Evolutionary conservation across 306 rosid species (phyloP).

Genomic region (Alnus rubra): DNA sequence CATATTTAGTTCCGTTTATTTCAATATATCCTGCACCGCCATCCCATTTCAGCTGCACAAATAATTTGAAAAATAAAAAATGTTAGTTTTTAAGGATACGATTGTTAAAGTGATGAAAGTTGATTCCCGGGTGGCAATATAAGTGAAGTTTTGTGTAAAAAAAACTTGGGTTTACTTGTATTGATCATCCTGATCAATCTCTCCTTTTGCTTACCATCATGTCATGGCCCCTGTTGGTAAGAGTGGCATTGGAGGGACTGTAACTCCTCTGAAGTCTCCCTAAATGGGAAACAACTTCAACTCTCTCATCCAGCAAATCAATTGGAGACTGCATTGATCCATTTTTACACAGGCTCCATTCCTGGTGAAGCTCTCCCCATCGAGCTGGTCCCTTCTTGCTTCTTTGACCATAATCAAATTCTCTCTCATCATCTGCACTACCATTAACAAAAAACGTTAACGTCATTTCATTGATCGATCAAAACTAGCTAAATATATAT

Average conservation of each 20-base stretch:
- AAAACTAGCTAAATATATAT: no score
- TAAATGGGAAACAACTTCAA: slow-evolving; percentile 40
- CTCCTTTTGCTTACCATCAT: slow-evolving; percentile 44
- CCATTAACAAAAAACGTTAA: not conserved
- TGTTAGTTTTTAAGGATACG: no score
- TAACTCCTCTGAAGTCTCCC: slow-evolving; percentile 40
- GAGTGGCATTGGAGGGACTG: slow-evolving; percentile 57
- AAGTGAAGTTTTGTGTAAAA: no score
- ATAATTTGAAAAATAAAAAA: no score
- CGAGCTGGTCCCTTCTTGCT: slow-evolving; percentile 52
- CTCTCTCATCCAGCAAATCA: slow-evolving; percentile 44
- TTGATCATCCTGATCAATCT: no score
- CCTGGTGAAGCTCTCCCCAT: slow-evolving; percentile 62
- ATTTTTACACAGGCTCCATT: slow-evolving; percentile 55
- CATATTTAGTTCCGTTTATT: no score
- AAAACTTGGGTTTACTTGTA: no score
- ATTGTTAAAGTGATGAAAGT: no score
- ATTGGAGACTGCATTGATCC: slow-evolving; percentile 85
- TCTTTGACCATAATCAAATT: slow-evolving; percentile 44
- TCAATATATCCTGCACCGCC: no score
- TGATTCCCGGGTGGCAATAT: no score
- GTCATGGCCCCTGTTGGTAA: slow-evolving; percentile 72
- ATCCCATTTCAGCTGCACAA: no score
- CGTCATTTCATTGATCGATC: no score
- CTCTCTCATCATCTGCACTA: slow-evolving; percentile 55